These are phyloP conservation scores for Pulchroboletus neoregius DNA, from an alignment of 1,284 basidiomycete genomes.

Conservation along the genomic window DNA sequence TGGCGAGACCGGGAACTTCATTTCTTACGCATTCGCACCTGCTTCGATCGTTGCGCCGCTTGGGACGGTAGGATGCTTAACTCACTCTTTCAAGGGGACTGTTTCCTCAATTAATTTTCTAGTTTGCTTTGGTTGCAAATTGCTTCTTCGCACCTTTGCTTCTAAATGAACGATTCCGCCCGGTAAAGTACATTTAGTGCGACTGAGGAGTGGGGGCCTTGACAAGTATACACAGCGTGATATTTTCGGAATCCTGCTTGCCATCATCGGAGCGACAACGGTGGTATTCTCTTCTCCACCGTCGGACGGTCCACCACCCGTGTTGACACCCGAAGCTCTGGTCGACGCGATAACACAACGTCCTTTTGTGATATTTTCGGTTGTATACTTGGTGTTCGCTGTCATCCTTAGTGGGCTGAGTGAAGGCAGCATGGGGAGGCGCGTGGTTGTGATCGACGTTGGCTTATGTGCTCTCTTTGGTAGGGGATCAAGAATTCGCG, in stretches of 20 bases:
- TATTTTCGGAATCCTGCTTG: conserved; percentile 81
- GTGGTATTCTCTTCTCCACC: conserved; percentile 84
- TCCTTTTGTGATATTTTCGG: conserved; percentile 73
- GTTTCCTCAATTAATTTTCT: conserved; percentile 1
- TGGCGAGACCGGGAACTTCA: conserved; percentile 89
- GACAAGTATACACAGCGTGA: conserved; percentile 52
- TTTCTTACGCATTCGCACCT: conserved; percentile 86
- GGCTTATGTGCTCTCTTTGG: conserved; percentile 87
- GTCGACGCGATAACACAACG: conserved; percentile 65
- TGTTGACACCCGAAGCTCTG: conserved; percentile 68
- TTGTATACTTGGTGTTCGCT: conserved; percentile 54
- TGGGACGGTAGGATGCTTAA: conserved; percentile 66
- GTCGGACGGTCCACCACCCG: conserved; percentile 48
- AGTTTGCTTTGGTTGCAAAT: conserved; percentile 92
- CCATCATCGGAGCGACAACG: conserved; percentile 82
- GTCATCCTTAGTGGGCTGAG: conserved; percentile 62
- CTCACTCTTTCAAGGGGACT: not conserved
- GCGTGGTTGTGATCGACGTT: conserved; percentile 81
- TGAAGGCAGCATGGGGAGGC: conserved; percentile 53
- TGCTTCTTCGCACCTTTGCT: conserved; percentile 91
- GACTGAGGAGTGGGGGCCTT: conserved; percentile 4
- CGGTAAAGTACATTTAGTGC: conserved; percentile 38
- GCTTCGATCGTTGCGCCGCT: conserved; percentile 94
- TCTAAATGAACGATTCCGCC: conserved; percentile 74
- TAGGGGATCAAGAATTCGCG: conserved; percentile 30